Evolutionary conservation across 257 asterid genomes (phyloP), one percentile per base, ranked within the genome.

Genomic region (Primulina tabacum): DNA sequence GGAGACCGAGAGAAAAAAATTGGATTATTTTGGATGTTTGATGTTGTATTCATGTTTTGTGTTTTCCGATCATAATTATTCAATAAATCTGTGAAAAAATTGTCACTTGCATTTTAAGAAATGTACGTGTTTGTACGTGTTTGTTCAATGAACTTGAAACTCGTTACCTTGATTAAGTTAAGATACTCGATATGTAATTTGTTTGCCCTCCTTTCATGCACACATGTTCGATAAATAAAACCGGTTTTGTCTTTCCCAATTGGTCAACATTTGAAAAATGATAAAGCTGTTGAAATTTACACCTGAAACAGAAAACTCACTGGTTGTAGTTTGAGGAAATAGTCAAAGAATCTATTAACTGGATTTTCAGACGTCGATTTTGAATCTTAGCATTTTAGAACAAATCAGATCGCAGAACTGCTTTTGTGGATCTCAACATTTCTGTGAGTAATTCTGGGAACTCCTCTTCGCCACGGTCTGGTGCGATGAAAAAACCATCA

Each of bases 381-480:
- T 72, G 75, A 26, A 53, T 63, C 66, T 55, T 47, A 59, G 73
- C 65, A 75, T 61, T 64, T 64, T 43, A 65, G 21, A 89, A 77
- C 74, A 89, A 86, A 72, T 26, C 86, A 14, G 88, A 86, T 67
- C 88, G 87, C 67, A 80, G 98, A 67, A 90, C 95, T 9, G 90
- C 92, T 70, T 89, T 97, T 9, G 57, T 89, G 28, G 97, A 89
- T 82, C 86, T 88, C 58, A 91, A 89, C 83, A 84, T 71, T 75
- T 74, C 91, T 6, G 66, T 71, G 24, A 73, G 77, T 29, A 83
- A 78, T 64, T 73, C 73, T 18, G 70, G 76, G 0, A 80, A 64
- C 72, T 84, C 92, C 50, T 86, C 95, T 65, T 92, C 97, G 0
- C 97, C 97, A 0, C 78, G 90, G 21, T 60, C 82, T 47, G 89